A percentile compares a stretch with the other conserved stretches of the same genome.
These are phyloP conservation scores for Penicillium nordicum DNA, from an alignment of 2,329 filamentous ascomycete species.

Conservation along the genomic window DNA sequence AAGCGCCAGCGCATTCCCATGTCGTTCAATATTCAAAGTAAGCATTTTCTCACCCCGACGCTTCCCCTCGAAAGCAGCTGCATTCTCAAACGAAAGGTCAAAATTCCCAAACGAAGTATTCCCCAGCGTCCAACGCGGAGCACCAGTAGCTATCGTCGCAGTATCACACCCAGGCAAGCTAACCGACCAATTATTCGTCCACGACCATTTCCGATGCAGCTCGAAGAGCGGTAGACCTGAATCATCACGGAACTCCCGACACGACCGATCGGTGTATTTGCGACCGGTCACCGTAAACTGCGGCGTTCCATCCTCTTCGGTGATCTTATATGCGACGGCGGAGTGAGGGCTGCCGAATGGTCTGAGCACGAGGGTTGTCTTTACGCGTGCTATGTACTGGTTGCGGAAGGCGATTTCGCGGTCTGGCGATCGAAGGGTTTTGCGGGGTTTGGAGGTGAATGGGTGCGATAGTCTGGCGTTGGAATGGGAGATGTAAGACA, in stretches of 20 bases:
- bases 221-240: conserved; percentile 29
- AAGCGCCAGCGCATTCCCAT: conserved; percentile 11
- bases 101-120: conserved; percentile 6
- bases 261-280: conserved; percentile 22
- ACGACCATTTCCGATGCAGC: conserved; percentile 16
- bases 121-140: conserved; percentile 8
- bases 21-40: conserved; percentile 13
- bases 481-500: conserved; percentile 18
- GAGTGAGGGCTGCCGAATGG: conserved; percentile 17
- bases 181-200: conserved; percentile 13
- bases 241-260: conserved; percentile 26
- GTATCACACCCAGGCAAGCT: conserved; percentile 13
- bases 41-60: conserved; percentile 6
- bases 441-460: conserved; percentile 13
- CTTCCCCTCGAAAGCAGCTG: conserved; percentile 8
- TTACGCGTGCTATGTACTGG: conserved; percentile 17
- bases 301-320: conserved; percentile 14
- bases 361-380: conserved; percentile 17
- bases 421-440: conserved; percentile 17
- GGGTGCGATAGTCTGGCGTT: conserved; percentile 17
- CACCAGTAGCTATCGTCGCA: conserved; percentile 9
- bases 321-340: conserved; percentile 17
- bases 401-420: conserved; percentile 21
- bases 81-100: conserved; percentile 13
- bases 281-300: conserved; percentile 25